Base-by-base conservation (phyloP, 176 grass and related monocot genomes). In the Juncus inflexus region DNA sequence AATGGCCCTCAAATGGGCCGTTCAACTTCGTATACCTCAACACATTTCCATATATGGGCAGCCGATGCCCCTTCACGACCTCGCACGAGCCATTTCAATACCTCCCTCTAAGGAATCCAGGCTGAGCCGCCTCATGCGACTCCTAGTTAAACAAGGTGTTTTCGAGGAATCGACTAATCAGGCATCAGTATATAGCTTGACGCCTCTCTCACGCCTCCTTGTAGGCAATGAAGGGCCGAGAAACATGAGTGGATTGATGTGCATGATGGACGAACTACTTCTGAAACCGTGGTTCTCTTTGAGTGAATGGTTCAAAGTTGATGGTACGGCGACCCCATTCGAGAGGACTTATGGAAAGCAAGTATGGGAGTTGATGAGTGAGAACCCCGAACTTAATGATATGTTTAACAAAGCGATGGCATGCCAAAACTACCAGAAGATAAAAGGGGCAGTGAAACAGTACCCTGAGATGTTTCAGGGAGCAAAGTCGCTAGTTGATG, bases 401-500 rank as follows among this genome's bases (percentile, higher is more conserved):
- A 5, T 42, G 47, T 70, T 37, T 36, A 42, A 70, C 10, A 12
- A 70, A 38, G 66, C 50, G 1, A 70, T 70, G 66, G 35, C 66
- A 13, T 37, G 43, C 49, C 1, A 12, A 9, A 51, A 7, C 8
- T 45, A 47, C 39, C 63, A 66, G 38, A 42, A 13, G 9, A 13
- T 52, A 12, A 52, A 12, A 52, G 12, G 49, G 7, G 49, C 12
- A 12, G 49, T 52, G 49, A 7, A 52, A 12, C 49, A 52, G 49
- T 52, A 52, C 12, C 49, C 49, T 8, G 61, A 72, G 6, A 55
- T 62, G 62, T 73, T 83, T 14, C 9, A 66, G 0, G 75, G 75
- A 39, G 9, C 77, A 28, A 28, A 7, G 35, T 72, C 75, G 2
- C 12, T 83, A 12, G 55, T 78, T 10, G 84, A 86, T 55, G 75